Evolutionary conservation across 306 rosid genomes (phyloP).

Genomic region (Luffa aegyptiaca): DNA sequence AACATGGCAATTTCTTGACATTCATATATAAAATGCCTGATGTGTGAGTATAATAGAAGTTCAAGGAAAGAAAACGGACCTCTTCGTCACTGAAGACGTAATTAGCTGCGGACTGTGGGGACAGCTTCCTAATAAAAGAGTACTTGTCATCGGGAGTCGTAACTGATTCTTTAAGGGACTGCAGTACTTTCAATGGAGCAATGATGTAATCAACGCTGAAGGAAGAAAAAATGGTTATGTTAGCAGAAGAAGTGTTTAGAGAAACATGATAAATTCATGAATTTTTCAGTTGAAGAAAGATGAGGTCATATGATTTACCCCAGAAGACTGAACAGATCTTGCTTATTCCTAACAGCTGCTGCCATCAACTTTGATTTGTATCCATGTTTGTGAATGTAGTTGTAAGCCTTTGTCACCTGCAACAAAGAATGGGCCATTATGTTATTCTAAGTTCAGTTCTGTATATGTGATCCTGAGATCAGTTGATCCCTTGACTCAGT

Average conservation of each 20-base stretch:
- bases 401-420: constrained; percentile 84
- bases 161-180: constrained; percentile 80
- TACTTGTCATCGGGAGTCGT: constrained; percentile 71
- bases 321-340: constrained; percentile 82
- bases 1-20: neutral
- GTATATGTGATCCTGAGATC: neutral
- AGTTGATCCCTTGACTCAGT: neutral
- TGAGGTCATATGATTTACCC: constrained; percentile 44
- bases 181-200: constrained; percentile 87
- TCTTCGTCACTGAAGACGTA: constrained; percentile 61
- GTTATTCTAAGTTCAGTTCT: neutral
- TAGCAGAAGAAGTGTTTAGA: neutral
- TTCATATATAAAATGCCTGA: constrained; percentile 6
- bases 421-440: constrained; percentile 10
- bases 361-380: constrained; percentile 95
- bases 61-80: constrained; percentile 36
- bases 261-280: neutral
- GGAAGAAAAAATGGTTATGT: constrained; percentile 12
- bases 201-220: constrained; percentile 88
- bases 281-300: neutral
- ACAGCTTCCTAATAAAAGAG: constrained; percentile 72
- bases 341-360: constrained; percentile 97
- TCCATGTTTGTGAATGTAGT: constrained; percentile 88
- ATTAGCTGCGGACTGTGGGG: constrained; percentile 65
- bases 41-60: neutral